Percentiles rank a stretch among this genome's conserved stretches.
phyloP scores from a whole-genome alignment of 1,139 yeast species.

The Candida freyschussii region DNA sequence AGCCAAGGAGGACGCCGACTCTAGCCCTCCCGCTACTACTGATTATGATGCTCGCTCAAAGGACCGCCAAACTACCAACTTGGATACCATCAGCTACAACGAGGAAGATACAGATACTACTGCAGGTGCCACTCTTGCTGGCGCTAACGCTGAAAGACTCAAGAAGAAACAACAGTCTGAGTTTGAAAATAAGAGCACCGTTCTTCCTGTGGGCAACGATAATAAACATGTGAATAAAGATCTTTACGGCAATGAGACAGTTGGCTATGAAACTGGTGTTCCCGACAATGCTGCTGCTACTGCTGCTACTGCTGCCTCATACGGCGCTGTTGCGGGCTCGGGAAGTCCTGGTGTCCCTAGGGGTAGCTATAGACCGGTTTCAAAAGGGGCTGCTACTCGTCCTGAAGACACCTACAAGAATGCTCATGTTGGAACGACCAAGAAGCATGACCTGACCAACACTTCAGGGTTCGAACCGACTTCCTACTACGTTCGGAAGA shows the following conservation, averaged over 20 bases:
- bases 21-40: not conserved
- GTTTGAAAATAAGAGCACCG: slow-evolving; percentile 22
- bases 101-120: slow-evolving; percentile 14
- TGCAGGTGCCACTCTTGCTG: slow-evolving; percentile 17
- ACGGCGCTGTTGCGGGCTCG: slow-evolving; percentile 5
- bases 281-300: slow-evolving; percentile 15
- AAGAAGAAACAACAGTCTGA: slow-evolving; percentile 1
- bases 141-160: slow-evolving; percentile 11
- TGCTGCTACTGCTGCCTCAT: slow-evolving; percentile 14
- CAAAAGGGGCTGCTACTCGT: slow-evolving; percentile 15
- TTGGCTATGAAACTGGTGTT: slow-evolving; percentile 18
- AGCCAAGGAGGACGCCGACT: slow-evolving; percentile 1
- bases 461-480: slow-evolving; percentile 22
- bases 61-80: slow-evolving; percentile 1
- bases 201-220: slow-evolving; percentile 15
- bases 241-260: slow-evolving; percentile 13
- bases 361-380: slow-evolving; percentile 9
- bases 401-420: slow-evolving; percentile 18
- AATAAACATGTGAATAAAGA: slow-evolving; percentile 10
- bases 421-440: slow-evolving; percentile 7
- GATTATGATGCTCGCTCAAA: not conserved
- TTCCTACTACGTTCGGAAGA: slow-evolving; percentile 13
- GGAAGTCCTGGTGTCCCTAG: slow-evolving; percentile 4
- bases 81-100: slow-evolving; percentile 3
- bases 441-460: slow-evolving; percentile 13